These are phyloP conservation scores for Eimeria praecox DNA, from an alignment of 169 alveolate genomes.

Conservation along the genomic window DNA sequence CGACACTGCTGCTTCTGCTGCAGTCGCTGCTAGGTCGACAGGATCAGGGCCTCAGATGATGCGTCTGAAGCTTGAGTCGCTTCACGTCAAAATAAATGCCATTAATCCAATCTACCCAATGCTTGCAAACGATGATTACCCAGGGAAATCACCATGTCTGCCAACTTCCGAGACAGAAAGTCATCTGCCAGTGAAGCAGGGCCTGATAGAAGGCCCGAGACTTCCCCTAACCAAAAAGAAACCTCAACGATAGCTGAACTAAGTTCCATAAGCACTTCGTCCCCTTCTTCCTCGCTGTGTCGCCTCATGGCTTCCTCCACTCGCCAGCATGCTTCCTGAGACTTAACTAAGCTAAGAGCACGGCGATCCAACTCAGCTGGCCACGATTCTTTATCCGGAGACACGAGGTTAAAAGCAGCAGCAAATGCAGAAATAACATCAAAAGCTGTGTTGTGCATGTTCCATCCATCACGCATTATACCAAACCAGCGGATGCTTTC, in stretches of 20 bases:
- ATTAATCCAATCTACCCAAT: neutral
- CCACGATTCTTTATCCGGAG: neutral
- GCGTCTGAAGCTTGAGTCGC: neutral
- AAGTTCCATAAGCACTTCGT: neutral
- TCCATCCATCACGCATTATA: too few relatives aligned
- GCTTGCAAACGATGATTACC: neutral
- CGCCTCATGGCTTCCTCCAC: neutral
- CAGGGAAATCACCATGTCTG: neutral
- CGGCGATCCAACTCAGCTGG: neutral
- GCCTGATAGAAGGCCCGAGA: neutral
- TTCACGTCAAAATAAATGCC: neutral
- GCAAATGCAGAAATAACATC: neutral
- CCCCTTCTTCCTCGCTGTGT: neutral
- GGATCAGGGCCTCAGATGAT: too few relatives aligned
- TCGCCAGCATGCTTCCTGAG: too few relatives aligned
- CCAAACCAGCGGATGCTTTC: neutral
- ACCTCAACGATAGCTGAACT: neutral
- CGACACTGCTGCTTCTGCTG: neutral
- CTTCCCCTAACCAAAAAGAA: neutral
- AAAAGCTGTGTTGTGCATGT: neutral
- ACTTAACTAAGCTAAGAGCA: too few relatives aligned
- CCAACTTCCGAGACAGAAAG: neutral
- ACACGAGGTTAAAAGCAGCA: neutral
- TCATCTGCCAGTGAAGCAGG: neutral
- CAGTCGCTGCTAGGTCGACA: neutral